phyloP scores from a whole-genome alignment of 768 basidiomycete genomes.

The Amanita subjunquillea region DNA sequence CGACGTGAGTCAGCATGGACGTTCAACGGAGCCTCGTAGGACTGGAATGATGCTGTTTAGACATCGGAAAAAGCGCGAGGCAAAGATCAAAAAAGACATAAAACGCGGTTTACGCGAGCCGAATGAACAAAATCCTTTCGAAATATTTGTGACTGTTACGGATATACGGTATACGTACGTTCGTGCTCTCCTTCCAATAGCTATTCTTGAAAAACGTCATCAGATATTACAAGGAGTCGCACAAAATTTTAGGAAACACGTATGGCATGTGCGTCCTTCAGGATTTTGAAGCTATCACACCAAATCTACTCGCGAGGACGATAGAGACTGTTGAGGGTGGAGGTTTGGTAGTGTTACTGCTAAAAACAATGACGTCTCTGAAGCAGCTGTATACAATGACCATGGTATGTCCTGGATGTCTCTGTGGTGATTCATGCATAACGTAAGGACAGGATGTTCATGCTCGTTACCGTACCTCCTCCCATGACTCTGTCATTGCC shows the following conservation, averaged over 20 bases:
- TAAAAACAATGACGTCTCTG: slow-evolving; percentile 93
- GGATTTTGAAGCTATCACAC: slow-evolving; percentile 97
- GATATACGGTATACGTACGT: slow-evolving; percentile 95
- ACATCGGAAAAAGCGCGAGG: slow-evolving; percentile 94
- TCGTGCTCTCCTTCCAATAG: not conserved
- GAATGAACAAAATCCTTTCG: slow-evolving; percentile 95
- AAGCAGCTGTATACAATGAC: slow-evolving; percentile 90
- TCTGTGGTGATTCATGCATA: not conserved
- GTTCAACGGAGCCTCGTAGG: not conserved
- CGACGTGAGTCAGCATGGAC: slow-evolving; percentile 46
- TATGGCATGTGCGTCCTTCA: slow-evolving; percentile 96
- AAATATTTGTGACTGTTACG: slow-evolving; percentile 97
- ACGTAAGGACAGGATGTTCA: slow-evolving; percentile 75
- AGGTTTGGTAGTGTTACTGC: slow-evolving; percentile 74
- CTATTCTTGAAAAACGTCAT: not conserved
- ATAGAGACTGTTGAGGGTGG: slow-evolving; percentile 99
- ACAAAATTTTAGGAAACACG: slow-evolving; percentile 94
- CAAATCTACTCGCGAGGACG: slow-evolving; percentile 91
- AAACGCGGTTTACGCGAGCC: slow-evolving; percentile 90
- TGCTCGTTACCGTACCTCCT: slow-evolving; percentile 84
- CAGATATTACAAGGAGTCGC: slow-evolving; percentile 94
- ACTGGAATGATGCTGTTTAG: slow-evolving; percentile 22
- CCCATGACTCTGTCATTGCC: slow-evolving; percentile 81
- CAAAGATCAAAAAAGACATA: slow-evolving; percentile 92
- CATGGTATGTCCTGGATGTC: slow-evolving; percentile 32